phyloP scores from a whole-genome alignment of 2,329 filamentous ascomycete genomes.

The Colletotrichum tofieldiae region DNA sequence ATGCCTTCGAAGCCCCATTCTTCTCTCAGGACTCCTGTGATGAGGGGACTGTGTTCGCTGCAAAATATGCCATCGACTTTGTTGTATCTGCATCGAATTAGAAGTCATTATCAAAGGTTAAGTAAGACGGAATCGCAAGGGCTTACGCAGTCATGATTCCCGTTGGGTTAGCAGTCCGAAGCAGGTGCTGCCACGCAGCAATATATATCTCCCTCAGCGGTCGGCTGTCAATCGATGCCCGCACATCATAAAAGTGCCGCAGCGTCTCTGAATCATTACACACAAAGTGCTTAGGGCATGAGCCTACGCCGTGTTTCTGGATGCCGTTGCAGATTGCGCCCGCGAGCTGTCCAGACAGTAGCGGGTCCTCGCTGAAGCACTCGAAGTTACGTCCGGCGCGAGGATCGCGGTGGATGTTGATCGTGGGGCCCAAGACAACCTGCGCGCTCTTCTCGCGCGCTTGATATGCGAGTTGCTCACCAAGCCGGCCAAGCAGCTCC shows the following conservation, averaged over 20 bases:
- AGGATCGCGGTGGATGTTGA: constrained; percentile 61
- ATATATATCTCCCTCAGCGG: constrained; percentile 45
- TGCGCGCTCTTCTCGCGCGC: constrained; percentile 75
- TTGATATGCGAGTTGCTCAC: constrained; percentile 42
- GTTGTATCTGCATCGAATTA: constrained; percentile 45
- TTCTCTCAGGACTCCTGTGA: constrained; percentile 49
- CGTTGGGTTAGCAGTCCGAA: constrained; percentile 39
- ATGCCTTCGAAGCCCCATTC: constrained; percentile 55
- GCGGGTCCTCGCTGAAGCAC: constrained; percentile 60
- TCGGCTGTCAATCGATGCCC: constrained; percentile 24
- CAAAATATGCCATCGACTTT: constrained; percentile 48
- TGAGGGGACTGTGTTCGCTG: constrained; percentile 43
- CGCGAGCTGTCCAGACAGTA: constrained; percentile 58
- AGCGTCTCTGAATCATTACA: constrained; percentile 53
- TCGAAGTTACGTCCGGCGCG: constrained; percentile 62
- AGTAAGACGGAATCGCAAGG: fast-evolving
- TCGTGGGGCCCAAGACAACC: constrained; percentile 76
- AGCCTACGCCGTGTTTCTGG: constrained; percentile 54
- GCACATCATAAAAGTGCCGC: constrained; percentile 44
- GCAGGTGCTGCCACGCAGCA: constrained; percentile 43
- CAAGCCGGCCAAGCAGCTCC: constrained; percentile 38
- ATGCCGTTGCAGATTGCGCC: constrained; percentile 58
- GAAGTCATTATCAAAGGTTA: background rate
- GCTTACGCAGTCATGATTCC: constrained; percentile 45
- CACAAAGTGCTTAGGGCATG: constrained; percentile 58